Conservation (phyloP, 2,329 filamentous ascomycete species). For the Neocucurbitaria cava region DNA sequence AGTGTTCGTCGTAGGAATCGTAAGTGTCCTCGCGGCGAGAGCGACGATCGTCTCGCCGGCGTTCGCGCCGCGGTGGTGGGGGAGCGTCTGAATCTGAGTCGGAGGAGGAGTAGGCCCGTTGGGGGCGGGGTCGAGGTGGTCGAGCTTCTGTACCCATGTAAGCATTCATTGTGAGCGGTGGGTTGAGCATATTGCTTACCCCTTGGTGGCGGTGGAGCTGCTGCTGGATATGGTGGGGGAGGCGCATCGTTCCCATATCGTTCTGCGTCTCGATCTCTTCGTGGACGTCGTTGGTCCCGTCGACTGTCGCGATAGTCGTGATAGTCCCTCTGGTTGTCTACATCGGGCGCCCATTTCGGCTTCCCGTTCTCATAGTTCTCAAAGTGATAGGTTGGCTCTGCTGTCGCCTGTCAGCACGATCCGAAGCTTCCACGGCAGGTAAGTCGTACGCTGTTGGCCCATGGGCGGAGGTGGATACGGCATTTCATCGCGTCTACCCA, state of each 20-base stretch:
- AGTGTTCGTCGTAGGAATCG: constrained; percentile 38
- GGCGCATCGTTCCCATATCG: constrained; percentile 21
- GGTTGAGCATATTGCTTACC: constrained; percentile 1
- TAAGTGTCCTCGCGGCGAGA: constrained; percentile 25
- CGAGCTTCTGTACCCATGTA: neutral
- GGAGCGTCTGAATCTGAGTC: constrained; percentile 26
- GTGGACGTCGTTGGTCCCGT: constrained; percentile 26
- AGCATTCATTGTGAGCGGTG: neutral
- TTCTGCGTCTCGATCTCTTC: constrained; percentile 16
- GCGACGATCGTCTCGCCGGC: constrained; percentile 22
- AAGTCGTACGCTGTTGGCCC: constrained; percentile 20
- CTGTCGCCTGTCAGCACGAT: constrained; percentile 9
- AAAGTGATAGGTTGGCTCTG: constrained; percentile 33
- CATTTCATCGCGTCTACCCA: constrained; percentile 30
- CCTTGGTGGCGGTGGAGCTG: constrained; percentile 12
- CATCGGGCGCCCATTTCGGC: constrained; percentile 31
- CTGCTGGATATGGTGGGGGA: constrained; percentile 11
- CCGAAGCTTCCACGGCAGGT: neutral
- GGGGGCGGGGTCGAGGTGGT: constrained; percentile 23
- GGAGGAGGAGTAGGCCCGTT: constrained; percentile 24
- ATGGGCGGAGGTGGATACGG: constrained; percentile 25
- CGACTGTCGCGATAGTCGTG: constrained; percentile 30
- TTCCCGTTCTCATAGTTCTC: constrained; percentile 39
- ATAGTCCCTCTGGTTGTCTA: constrained; percentile 30
- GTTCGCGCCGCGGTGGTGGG: constrained; percentile 30